Conservation (phyloP, 164 flowering plant genomes). For the Amborella trichopoda region DNA sequence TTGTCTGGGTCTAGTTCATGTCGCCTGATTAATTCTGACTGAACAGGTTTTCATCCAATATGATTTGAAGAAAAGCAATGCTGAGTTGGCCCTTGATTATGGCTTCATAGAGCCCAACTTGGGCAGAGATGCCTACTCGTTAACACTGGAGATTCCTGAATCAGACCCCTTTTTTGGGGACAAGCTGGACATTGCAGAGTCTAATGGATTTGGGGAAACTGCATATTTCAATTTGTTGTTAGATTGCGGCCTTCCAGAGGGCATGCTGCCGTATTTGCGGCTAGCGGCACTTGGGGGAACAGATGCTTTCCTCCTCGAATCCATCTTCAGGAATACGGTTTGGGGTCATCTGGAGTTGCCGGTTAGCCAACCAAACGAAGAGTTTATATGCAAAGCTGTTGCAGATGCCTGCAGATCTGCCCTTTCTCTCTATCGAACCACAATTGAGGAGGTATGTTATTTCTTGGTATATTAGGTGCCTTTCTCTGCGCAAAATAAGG, state of each 20-base stretch:
- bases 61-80: conserved; percentile 78
- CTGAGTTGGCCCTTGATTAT: conserved; percentile 83
- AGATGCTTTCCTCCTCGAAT: conserved; percentile 89
- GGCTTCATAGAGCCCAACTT: conserved; percentile 66
- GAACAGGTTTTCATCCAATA: conserved; percentile 84
- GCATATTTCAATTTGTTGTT: conserved; percentile 69
- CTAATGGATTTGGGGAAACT: conserved; percentile 58
- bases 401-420: conserved; percentile 69
- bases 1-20: too few species aligned
- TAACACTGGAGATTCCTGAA: conserved; percentile 66
- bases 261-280: conserved; percentile 67
- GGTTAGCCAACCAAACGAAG: conserved; percentile 77
- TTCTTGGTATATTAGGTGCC: background rate
- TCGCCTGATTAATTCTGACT: too few species aligned
- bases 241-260: conserved; percentile 52
- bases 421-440: conserved; percentile 57
- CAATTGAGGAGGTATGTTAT: conserved; percentile 61
- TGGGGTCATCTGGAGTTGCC: conserved; percentile 88
- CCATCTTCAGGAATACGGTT: conserved; percentile 67
- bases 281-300: conserved; percentile 78
- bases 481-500: background rate
- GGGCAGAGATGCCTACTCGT: conserved; percentile 51
- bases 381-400: conserved; percentile 64
- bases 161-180: conserved; percentile 74
- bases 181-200: conserved; percentile 88